phyloP scores from a whole-genome alignment of 2,329 filamentous ascomycete species.

The Colletotrichum agaves region DNA sequence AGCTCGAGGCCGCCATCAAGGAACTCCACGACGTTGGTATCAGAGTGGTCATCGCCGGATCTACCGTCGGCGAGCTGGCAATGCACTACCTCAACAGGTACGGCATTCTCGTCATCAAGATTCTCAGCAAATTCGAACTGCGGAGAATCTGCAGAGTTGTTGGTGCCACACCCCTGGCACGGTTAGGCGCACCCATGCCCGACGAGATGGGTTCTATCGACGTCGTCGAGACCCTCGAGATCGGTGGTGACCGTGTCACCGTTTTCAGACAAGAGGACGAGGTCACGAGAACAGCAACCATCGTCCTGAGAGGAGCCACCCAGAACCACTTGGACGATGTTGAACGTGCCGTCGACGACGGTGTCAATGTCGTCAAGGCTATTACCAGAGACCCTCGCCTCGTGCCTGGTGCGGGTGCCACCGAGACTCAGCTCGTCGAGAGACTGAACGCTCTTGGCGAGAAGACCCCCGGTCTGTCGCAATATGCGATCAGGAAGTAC shows the following conservation, averaged over 20 bases:
- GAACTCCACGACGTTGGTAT: slow-evolving; percentile 94
- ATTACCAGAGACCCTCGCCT: slow-evolving; percentile 93
- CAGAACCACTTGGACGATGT: slow-evolving; percentile 98
- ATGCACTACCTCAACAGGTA: slow-evolving; percentile 98
- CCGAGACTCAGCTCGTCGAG: slow-evolving; percentile 93
- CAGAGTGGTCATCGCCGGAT: slow-evolving; percentile 90
- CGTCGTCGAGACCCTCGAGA: slow-evolving; percentile 95
- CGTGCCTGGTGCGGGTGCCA: slow-evolving; percentile 93
- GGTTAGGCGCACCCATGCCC: slow-evolving; percentile 98
- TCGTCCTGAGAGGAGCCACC: slow-evolving; percentile 93
- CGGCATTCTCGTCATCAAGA: slow-evolving; percentile 94
- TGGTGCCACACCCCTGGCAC: slow-evolving; percentile 93
- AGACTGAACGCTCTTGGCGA: slow-evolving; percentile 91
- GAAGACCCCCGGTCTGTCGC: slow-evolving; percentile 89
- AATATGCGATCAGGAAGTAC: slow-evolving; percentile 98
- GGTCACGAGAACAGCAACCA: slow-evolving; percentile 89
- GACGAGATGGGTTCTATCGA: slow-evolving; percentile 98
- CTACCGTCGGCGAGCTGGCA: slow-evolving; percentile 90
- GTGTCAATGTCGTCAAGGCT: slow-evolving; percentile 98
- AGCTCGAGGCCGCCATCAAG: slow-evolving; percentile 92
- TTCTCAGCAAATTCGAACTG: slow-evolving; percentile 98
- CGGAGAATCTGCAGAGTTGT: slow-evolving; percentile 95
- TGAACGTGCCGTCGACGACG: slow-evolving; percentile 96
- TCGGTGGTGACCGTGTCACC: slow-evolving; percentile 96
- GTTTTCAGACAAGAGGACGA: slow-evolving; percentile 98